These are phyloP conservation scores for Przewalskia tangutica DNA, from an alignment of 257 asterid species.

Conservation along the genomic window DNA sequence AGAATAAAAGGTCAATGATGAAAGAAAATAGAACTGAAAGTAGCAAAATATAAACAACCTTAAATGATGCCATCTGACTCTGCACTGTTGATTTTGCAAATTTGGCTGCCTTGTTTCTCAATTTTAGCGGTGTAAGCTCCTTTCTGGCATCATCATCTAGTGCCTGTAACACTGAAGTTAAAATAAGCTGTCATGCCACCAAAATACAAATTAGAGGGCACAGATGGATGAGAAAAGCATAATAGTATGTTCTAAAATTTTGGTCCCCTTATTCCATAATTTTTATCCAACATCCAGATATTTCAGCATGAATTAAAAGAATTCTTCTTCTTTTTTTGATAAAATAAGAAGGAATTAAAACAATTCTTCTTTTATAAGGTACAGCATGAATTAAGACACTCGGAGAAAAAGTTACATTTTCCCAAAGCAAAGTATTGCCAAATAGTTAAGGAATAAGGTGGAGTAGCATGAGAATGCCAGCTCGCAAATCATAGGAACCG, in stretches of 20 bases:
- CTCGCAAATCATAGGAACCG: neutral
- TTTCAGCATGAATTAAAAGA: neutral
- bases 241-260: neutral
- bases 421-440: neutral
- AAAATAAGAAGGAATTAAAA: neutral
- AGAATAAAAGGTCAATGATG: slow-evolving; percentile 9
- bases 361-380: neutral
- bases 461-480: neutral
- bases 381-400: neutral
- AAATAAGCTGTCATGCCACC: slow-evolving; percentile 21
- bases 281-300: neutral
- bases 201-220: slow-evolving; percentile 2
- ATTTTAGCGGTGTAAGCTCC: slow-evolving; percentile 86
- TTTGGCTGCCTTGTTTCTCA: slow-evolving; percentile 89
- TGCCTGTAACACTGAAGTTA: slow-evolving; percentile 84
- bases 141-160: slow-evolving; percentile 79
- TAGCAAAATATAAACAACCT: slow-evolving; percentile 36
- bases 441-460: neutral
- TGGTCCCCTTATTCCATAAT: neutral
- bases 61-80: slow-evolving; percentile 90
- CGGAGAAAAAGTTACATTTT: neutral
- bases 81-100: slow-evolving; percentile 87
- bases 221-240: neutral
- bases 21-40: neutral
- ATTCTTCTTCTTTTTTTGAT: neutral